Base-by-base conservation (phyloP, 768 basidiomycete species). In the Leccinellum albellum region DNA sequence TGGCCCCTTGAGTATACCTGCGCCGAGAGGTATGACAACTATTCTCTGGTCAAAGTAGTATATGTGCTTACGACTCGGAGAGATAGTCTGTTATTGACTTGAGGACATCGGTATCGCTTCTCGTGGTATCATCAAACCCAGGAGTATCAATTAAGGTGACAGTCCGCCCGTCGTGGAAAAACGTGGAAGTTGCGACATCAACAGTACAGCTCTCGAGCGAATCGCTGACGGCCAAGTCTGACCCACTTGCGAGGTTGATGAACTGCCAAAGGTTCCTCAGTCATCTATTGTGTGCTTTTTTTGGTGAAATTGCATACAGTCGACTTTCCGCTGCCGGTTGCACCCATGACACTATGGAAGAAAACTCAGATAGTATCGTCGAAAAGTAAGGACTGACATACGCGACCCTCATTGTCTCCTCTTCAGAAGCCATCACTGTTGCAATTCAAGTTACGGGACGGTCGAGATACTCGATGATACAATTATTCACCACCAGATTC, bases 121-220 rank as follows among this genome's bases (percentile, higher is more conserved):
- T 73, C 10, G 51, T 58, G 3, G 81, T 79, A 61, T 84, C 82
- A 58, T 83, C 83, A 55, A 84, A 85, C 6, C 84, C 84, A 0
- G 84, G 83, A 0, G 84, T 85, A 60, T 85, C 84, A 47, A 86
- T 76, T 17, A 86, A 64, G 0, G 70, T 76, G 33, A 84, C 72
- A 15, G 54, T 63, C 10, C 67, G 68, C 3, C 76, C 79, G 40
- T 79, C 76, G 12, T 82, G 63, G 24, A 69, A 59, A 61, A 84
- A 81, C 0, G 78, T 69, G 9, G 72, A 58, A 0, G 79, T 69
- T 40, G 60, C 59, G 13, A 68, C 66, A 14, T 68, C 60, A 47
- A 60, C n/a, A 29, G 65, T 66, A 37, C 65, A 66, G 23, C 65
- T 68, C 45, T 65, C 66, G 13, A 66, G 66, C 14, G 65, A 68